These are phyloP conservation scores for Dissophora globulifera DNA, from an alignment of 192 early-diverging fungal species.

Conservation along the genomic window DNA sequence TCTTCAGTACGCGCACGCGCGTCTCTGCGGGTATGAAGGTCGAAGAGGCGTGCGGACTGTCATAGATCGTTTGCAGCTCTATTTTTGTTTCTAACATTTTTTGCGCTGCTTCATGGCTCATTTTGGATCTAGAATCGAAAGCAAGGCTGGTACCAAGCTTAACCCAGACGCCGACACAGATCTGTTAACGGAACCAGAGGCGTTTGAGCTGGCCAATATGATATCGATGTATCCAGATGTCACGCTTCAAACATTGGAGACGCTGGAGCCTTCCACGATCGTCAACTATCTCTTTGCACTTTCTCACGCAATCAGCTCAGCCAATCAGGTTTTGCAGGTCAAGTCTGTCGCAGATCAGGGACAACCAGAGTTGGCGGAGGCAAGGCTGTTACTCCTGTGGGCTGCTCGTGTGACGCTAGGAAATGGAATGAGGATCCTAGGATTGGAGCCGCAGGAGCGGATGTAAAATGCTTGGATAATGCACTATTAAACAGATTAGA, in stretches of 20 bases:
- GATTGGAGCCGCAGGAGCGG: constrained; percentile 80
- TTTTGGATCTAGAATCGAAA: constrained; percentile 71
- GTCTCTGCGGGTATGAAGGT: constrained; percentile 89
- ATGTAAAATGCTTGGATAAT: constrained; percentile 72
- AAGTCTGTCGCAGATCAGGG: constrained; percentile 58
- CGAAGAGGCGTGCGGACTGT: no score
- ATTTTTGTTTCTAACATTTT: no score
- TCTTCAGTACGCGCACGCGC: constrained; percentile 95
- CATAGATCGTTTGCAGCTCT: no score
- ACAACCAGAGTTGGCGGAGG: constrained; percentile 70
- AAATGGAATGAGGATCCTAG: constrained; percentile 82
- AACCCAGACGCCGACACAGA: constrained; percentile 63
- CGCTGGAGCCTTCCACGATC: constrained; percentile 83
- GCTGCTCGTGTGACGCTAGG: constrained; percentile 82
- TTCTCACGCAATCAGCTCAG: constrained; percentile 74
- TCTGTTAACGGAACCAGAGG: constrained; percentile 75
- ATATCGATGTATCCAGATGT: constrained; percentile 87
- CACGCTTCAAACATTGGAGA: constrained; percentile 64
- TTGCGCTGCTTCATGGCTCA: no score
- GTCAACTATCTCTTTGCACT: constrained; percentile 83
- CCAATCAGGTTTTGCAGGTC: constrained; percentile 75
- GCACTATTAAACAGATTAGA: background rate
- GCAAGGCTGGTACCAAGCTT: constrained; percentile 63
- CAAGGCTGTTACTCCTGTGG: constrained; percentile 80
- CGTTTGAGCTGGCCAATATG: constrained; percentile 74